Evolutionary conservation across 1,284 basidiomycete genomes (phyloP), one percentile per base, ranked within the genome.

Genomic region (Moesziomyces sp.): DNA sequence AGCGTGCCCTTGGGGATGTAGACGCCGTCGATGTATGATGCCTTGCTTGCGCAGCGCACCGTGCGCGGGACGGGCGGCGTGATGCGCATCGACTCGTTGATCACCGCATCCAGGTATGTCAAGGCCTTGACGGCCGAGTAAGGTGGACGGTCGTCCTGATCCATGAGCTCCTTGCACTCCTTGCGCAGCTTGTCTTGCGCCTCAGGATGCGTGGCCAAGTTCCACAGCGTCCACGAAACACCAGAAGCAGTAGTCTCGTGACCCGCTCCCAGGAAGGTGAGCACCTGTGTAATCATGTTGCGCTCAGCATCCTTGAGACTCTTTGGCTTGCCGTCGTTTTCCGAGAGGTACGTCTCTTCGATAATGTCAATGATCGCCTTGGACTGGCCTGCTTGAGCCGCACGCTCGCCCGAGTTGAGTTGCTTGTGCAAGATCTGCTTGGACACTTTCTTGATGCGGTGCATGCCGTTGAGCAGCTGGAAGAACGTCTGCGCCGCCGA

Each of bases 51-150:
- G 30, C 69, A 52, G 2, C 79, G 60, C 0, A 74, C 52, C 26
- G 76, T 78, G 14, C 66, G 57, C 18, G 77, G 77, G 0, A 77
- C 76, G 11, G 77, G 77, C 3, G 79, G 79, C 0, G 70, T 71
- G 42, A 78, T 42, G 33, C 79, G 74, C 73, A 81, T 67, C 10
- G 65, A 56, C 52, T 81, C 79, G 55, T 74, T 70, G 21, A 88
- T 86, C 26, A 95, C 89, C 58, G 93, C 92, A 77, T 94, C 87
- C 46, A 95, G 87, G 66, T 88, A 91, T 2, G 90, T 88, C n/a
- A 92, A 86, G 35, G 87, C 86, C 11, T 91, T 87, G 58, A 93
- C 84, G 18, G 89, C 86, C 14, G 89, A 87, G 81, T 87, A 87
- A 13, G 68, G 63, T 14, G 77, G 79, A 21, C 65, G 61, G 21